Base-by-base conservation (phyloP, 805 yeast genomes). In the Debaryomyces castellii region DNA sequence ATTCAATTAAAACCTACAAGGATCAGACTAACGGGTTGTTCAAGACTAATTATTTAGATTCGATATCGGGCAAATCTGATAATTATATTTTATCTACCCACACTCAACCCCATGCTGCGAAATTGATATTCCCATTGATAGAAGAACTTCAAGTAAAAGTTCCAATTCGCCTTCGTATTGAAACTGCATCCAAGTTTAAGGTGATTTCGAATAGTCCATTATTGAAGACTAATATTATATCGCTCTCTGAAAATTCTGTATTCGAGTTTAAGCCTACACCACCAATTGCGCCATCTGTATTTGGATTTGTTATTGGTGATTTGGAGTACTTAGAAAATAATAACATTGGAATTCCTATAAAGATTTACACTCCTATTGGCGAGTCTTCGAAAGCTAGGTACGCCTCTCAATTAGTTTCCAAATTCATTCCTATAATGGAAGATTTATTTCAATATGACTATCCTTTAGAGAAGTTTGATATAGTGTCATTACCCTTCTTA, bases 291-390 rank as follows among this genome's bases (percentile, higher is more conserved):
- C 69, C 84, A 0, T 80, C 90, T 0, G 71, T 82, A 5, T 85
- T 87, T 59, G 85, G 87, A 0, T 85, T 87, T 57, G 80, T 77
- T 2, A 52, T 83, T 41, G 94, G 95, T 39, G 86, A 85, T 55
- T 67, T 87, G 18, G 87, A 85, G 34, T 73, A 60, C 41, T 58
- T 80, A 16, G 60, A 58, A 38, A 43, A 46, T 21, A 39, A 33
- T 4, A 49, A 38, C 0, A 22, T 33, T 12, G 23, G 44, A 3
- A 42, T 60, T 5, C 85, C 87, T 2, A 47, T 85, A 0, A 68
- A 81, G 37, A 63, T 84, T 1, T 82, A 74, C 54, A 77, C 88
- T 2, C 74, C 82, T 21, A 63, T 73, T 41, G 87, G 86, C 1
- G 77, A 78, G 18, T 57, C 76, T 3, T 47, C 63, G 1, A 62